Base-by-base conservation (phyloP, 371 early-diverging fungal genomes). In the Actinomortierella wolfii region DNA sequence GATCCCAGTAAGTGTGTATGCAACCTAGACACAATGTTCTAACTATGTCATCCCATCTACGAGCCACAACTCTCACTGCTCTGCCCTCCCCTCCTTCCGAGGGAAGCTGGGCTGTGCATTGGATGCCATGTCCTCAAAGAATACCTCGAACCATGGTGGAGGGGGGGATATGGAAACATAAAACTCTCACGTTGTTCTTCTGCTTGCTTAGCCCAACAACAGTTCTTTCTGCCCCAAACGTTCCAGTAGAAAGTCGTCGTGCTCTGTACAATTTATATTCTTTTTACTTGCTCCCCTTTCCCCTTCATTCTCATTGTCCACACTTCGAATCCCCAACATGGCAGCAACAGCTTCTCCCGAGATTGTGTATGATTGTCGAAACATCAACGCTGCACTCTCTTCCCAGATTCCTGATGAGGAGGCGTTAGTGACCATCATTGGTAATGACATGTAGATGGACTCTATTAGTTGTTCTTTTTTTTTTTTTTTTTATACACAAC, bases 361-460 rank as follows among this genome's bases (percentile, higher is more conserved):
- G 46, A 42, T 73, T 39, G 45, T 41, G 15, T 62, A 49, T 46
- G 73, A 73, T 39, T 26, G 61, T 34, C 59, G 66, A 34, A 66
- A 62, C 57, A 66, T 73, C 50, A 61, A 73, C 43, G 52, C 51
- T 5, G 73, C 73, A 24, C 53, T 73, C 20, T 28, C 5, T 6
- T 58, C 47, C 28, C 21, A 66, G 21, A 62, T 73, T 3, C 63
- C 73, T 44, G 73, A 73, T 56, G 40, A 51, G 21, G 62, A 73
- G 9, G 60, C 63, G 21, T 63, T 73, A 21, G 73, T 73, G 56
- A 59, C 56, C 51, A 66, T 59, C 51, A 59, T 73, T 53, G 73
- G 73, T 73, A 56, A 20, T 15, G 21, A 15, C 1, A 47, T 21
- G 8, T 2, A 40, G 3, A 26, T 50, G 51, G 6, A 11, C 51